Percentiles rank a stretch among this genome's conserved stretches.
Evolutionary conservation across 2,329 filamentous ascomycete species (phyloP).

Genomic region (Huntiella savannae): DNA sequence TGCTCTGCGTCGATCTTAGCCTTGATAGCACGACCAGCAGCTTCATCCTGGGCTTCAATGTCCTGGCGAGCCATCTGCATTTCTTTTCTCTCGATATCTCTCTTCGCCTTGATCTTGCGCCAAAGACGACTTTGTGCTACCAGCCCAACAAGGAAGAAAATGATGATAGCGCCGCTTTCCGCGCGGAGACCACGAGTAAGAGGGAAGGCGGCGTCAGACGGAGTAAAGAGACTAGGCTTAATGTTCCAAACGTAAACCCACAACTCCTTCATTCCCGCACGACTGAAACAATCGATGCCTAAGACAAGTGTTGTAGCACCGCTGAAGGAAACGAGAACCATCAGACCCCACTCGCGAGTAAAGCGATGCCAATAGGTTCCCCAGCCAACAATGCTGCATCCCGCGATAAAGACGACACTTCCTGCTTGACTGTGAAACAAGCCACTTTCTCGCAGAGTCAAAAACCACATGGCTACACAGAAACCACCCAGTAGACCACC

Average conservation of each 20-base stretch:
- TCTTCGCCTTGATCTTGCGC: slow-evolving; percentile 53
- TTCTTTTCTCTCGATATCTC: slow-evolving; percentile 32
- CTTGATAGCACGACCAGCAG: slow-evolving; percentile 48
- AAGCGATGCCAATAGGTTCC: slow-evolving; percentile 60
- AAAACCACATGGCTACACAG: slow-evolving; percentile 75
- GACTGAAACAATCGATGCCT: slow-evolving; percentile 78
- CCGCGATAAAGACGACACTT: slow-evolving; percentile 57
- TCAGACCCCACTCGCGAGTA: slow-evolving; percentile 61
- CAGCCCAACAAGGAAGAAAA: slow-evolving; percentile 56
- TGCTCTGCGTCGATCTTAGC: slow-evolving; percentile 41
- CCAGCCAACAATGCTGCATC: slow-evolving; percentile 49
- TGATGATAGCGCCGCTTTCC: slow-evolving; percentile 59
- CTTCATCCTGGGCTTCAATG: slow-evolving; percentile 46
- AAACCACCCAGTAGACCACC: slow-evolving; percentile 78
- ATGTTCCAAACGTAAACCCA: slow-evolving; percentile 84
- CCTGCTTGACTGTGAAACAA: slow-evolving; percentile 42
- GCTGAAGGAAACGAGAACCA: slow-evolving; percentile 57
- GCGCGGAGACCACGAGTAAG: slow-evolving; percentile 72
- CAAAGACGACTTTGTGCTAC: slow-evolving; percentile 75
- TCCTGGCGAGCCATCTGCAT: slow-evolving; percentile 31
- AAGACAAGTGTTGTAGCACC: slow-evolving; percentile 64
- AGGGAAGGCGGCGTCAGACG: slow-evolving; percentile 55
- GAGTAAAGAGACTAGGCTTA: slow-evolving; percentile 57
- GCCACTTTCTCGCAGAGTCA: slow-evolving; percentile 59
- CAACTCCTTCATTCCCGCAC: slow-evolving; percentile 85